Evolutionary conservation across 441 rosid genomes (phyloP), one percentile per base, ranked within the genome.

Genomic region (Gossypium aridum): DNA sequence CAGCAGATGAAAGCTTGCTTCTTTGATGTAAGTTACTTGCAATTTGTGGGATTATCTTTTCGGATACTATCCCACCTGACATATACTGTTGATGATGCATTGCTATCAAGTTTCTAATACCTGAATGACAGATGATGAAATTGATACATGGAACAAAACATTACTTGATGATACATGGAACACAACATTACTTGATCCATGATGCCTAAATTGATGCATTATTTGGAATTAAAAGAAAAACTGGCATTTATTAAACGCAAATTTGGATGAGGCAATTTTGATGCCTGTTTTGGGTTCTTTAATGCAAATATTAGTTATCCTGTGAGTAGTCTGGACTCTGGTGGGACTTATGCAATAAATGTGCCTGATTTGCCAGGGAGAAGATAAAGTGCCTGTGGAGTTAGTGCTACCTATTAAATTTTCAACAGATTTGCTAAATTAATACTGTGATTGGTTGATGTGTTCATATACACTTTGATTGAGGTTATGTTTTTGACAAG

Each of bases 1-100:
- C 94, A 92, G 85, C 97, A 93, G 85, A 96, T 96, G 99, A 96
- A 93, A 85, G 94, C 91, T 70, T 96, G 99, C 82, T 92, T 96
- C 87, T 75, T 96, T 77, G 99, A 96, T 88, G 99, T 94, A 84
- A 81, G 97, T 85, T 70, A 68, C 69, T 65, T 16, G 43, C 49
- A 34, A 31, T 63, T 31, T 63, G 47, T 63, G 49, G 68, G 68
- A 63, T 31, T 63, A 63, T 63, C 68, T 34, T 14, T 20, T 34
- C 25, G 3, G 23, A 31, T 63, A 34, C 49, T 34, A 63, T 39
- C 13, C 49, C 68, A 31, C 68, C 13, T 34, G 49, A 63, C 49
- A 2, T 63, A 19, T 31, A 8, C 20, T 9, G 47, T 63, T 63
- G 67, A 63, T 63, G 67, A n/a, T 63, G n/a, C 47, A 62, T 26